These are phyloP conservation scores for Camellia granthamiana DNA, from an alignment of 148 eudicot genomes.

Conservation along the genomic window DNA sequence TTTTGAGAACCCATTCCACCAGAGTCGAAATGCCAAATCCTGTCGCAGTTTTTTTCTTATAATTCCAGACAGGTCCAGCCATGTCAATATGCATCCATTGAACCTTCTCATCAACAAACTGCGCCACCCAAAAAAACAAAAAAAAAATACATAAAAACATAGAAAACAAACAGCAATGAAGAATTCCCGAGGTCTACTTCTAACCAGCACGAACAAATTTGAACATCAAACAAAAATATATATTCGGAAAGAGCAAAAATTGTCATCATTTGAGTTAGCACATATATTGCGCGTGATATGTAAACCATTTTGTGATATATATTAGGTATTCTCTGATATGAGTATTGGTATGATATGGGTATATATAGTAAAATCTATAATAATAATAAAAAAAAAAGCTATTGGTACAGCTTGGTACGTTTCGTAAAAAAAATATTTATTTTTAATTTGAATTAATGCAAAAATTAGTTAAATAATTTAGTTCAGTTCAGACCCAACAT, in stretches of 20 bases:
- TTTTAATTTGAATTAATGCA: too few relatives aligned
- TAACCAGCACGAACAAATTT: neutral
- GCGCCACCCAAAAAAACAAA: slow-evolving; percentile 5
- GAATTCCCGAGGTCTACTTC: neutral
- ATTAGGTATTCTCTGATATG: too few relatives aligned
- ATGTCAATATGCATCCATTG: slow-evolving; percentile 98
- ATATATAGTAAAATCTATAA: too few relatives aligned
- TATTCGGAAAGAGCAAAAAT: neutral
- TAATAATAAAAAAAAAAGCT: too few relatives aligned
- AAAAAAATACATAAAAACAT: neutral
- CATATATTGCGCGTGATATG: neutral
- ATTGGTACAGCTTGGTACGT: too few relatives aligned
- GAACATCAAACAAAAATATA: neutral
- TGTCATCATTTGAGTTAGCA: too few relatives aligned
- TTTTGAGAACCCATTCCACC: slow-evolving; percentile 94
- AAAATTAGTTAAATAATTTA: too few relatives aligned
- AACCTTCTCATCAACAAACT: slow-evolving; percentile 98
- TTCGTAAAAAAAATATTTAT: too few relatives aligned
- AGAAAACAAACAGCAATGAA: neutral
- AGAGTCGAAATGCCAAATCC: slow-evolving; percentile 89
- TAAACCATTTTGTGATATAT: neutral
- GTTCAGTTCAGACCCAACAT: too few relatives aligned
- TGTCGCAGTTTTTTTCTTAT: slow-evolving; percentile 82
- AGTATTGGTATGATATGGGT: too few relatives aligned
- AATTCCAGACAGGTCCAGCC: slow-evolving; percentile 94